Evolutionary conservation across 768 basidiomycete genomes (phyloP), one percentile per base, ranked within the genome.

Genomic region (Collybia mongolica): DNA sequence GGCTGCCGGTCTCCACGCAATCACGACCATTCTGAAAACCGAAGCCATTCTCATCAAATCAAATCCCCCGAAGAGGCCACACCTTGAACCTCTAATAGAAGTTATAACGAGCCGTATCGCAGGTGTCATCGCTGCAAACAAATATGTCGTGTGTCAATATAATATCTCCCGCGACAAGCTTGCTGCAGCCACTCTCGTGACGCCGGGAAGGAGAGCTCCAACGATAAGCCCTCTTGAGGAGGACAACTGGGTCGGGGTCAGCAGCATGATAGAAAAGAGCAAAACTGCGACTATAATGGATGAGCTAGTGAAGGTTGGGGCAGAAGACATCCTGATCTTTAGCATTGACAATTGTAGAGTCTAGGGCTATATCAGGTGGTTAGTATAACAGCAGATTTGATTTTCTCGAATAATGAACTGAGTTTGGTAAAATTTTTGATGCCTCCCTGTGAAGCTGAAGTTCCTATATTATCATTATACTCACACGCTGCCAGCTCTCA

Each of bases 41-140:
- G 89, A 99, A 70, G 95, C 96, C 9, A 91, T 98, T 46, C 83
- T 99, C 29, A 97, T 99, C 76, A 89, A 84, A 54, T 92, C 90
- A 1, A 76, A 72, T 45, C 69, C 71, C 15, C 74, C 77, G 0
- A 90, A 88, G 55, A 79, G 85, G 53, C 77, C 84, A 2, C 70
- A 83, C 9, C 75, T 86, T 50, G 71, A 72, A 3, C 74, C 83
- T 1, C 73, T 97, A 49, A 88, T 96, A 66, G 74, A 85, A 6
- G 72, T 87, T 57, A 83, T 99, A 64, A 88, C 90, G 5, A 84
- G 79, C 36, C 92, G 96, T 39, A 91, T 98, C 54, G 89, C 88
- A 1, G 96, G 96, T 45, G 93, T 98, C 42, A 74, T 98, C 44
- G 93, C 96, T 0, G 88, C 91, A 3, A 76, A 79, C 23, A 88